phyloP scores from a whole-genome alignment of 345 rosid genomes.

The Brassica napus region Da-Ae NC_063450.1:51845001-51845500 shows the following conservation, averaged over 20 bases:
- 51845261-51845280: conserved; percentile 45
- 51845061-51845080: conserved; percentile 96
- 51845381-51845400: neutral
- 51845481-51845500: neutral
- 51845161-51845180: conserved; percentile 51
- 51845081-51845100: conserved; percentile 36
- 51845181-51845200: conserved; percentile 81
- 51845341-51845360: conserved; percentile 11
- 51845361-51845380: conserved; percentile 25
- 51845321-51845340: neutral
- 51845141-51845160: neutral
- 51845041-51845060: conserved; percentile 96
- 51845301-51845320: conserved; percentile 19
- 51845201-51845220: conserved; percentile 85
- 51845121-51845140: neutral
- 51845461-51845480: neutral
- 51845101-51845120: neutral
- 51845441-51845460: neutral
- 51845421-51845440: neutral
- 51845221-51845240: conserved; percentile 84
- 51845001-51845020: conserved; percentile 56
- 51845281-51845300: neutral
- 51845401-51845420: neutral
- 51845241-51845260: conserved; percentile 76
- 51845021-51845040: conserved; percentile 78